Percentiles rank a stretch among this genome's conserved stretches.
These are phyloP conservation scores for Venturia oleaginea DNA, from an alignment of 2,329 filamentous ascomycete species.

Conservation along the genomic window DNA sequence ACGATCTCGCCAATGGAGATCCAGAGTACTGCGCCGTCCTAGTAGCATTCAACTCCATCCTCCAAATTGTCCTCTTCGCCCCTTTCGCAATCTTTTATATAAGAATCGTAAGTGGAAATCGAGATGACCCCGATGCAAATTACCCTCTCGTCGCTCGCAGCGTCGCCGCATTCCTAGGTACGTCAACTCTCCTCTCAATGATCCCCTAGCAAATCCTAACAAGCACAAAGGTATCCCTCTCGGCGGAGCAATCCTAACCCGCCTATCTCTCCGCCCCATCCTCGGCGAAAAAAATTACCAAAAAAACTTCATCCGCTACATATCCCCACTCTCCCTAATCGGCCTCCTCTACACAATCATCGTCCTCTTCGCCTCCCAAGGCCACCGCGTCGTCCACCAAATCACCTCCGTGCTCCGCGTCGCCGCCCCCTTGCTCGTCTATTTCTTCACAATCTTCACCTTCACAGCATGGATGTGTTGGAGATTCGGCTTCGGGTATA, in stretches of 20 bases:
- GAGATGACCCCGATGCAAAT: constrained; percentile 33
- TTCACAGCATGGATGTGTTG: constrained; percentile 53
- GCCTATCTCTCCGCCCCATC: constrained; percentile 50
- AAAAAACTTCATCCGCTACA: constrained; percentile 56
- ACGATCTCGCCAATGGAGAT: constrained; percentile 65
- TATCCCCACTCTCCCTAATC: constrained; percentile 67
- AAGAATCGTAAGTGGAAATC: constrained; percentile 51
- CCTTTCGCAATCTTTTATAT: constrained; percentile 47
- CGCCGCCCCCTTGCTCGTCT: constrained; percentile 70
- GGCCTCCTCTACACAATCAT: constrained; percentile 82
- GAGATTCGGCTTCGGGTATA: constrained; percentile 66
- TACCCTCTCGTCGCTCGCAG: constrained; percentile 68
- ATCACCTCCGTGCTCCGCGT: constrained; percentile 77
- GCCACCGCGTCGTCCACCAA: constrained; percentile 66
- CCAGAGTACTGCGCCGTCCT: constrained; percentile 66
- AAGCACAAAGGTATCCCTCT: constrained; percentile 54
- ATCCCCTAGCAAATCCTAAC: background rate
- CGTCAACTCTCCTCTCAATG: background rate
- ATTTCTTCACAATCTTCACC: constrained; percentile 69
- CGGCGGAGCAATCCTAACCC: constrained; percentile 67
- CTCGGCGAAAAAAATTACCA: constrained; percentile 56
- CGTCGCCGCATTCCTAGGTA: constrained; percentile 69
- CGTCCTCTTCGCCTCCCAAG: constrained; percentile 77
- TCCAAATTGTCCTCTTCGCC: constrained; percentile 41
- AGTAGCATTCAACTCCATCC: constrained; percentile 39